These are phyloP conservation scores for Scytalidium sp. DNA, from an alignment of 2,329 filamentous ascomycete species.

Conservation along the genomic window DNA sequence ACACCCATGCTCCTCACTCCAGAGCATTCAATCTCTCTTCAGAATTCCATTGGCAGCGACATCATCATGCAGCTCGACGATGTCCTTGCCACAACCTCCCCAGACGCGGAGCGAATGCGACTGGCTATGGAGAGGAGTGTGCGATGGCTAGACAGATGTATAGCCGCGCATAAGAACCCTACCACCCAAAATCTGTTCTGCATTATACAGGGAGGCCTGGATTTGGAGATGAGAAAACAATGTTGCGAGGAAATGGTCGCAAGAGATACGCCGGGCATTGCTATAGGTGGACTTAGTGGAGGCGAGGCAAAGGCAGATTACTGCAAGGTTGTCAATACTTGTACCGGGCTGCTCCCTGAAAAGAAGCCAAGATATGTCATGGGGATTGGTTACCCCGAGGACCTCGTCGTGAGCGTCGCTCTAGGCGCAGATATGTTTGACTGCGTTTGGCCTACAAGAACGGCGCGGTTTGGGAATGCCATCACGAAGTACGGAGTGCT, in stretches of 20 bases:
- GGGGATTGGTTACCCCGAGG: conserved; percentile 97
- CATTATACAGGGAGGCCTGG: conserved; percentile 94
- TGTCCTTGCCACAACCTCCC: conserved; percentile 93
- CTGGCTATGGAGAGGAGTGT: conserved; percentile 95
- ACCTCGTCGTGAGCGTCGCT: conserved; percentile 88
- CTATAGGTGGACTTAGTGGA: conserved; percentile 90
- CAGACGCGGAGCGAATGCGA: conserved; percentile 81
- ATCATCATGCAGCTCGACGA: conserved; percentile 99
- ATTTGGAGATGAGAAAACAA: conserved; percentile 78
- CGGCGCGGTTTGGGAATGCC: conserved; percentile 93
- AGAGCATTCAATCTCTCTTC: conserved; percentile 92
- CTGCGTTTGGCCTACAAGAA: conserved; percentile 97
- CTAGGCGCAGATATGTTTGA: conserved; percentile 99
- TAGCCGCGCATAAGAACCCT: conserved; percentile 82
- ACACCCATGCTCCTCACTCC: conserved; percentile 95
- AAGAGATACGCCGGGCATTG: conserved; percentile 90
- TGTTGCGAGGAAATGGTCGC: conserved; percentile 87
- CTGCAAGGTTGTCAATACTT: conserved; percentile 84
- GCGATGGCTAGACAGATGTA: conserved; percentile 94
- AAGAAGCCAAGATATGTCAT: conserved; percentile 98
- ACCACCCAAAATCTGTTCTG: conserved; percentile 91
- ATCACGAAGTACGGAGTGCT: conserved; percentile 79
- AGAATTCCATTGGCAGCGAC: conserved; percentile 96
- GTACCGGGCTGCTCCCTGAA: conserved; percentile 80
- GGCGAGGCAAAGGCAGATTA: conserved; percentile 94